Base-by-base conservation (phyloP, 768 basidiomycete species). In the Phylloporus sp. region DNA sequence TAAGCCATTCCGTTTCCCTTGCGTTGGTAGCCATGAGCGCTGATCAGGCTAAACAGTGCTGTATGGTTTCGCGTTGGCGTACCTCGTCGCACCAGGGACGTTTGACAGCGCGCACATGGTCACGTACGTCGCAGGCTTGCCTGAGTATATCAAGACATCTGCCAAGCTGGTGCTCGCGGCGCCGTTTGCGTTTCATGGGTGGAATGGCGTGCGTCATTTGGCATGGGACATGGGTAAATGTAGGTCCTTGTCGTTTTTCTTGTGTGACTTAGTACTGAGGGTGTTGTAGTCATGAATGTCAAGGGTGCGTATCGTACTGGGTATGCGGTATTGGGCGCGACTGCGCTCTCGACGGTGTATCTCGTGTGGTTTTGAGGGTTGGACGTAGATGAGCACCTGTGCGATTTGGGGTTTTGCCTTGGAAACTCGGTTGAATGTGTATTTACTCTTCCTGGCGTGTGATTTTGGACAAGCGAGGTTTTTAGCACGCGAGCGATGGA, bases 121-220 rank as follows among this genome's bases (percentile, higher is more conserved):
- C 52, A 85, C 87, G 58, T 65, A 84, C 52, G 82, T 87, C 45
- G 76, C 80, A 15, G 75, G 78, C 22, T 74, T 94, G 13, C 95
- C 95, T 9, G 83, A 84, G 20, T 81, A 79, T 53, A 75, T 86
- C 59, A 95, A 95, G 72, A 80, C 83, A 52, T 71, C 80, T 10
- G 84, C 80, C 46, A 97, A 97, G 72, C 72, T 81, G 24, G 61
- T 91, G 54, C 80, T 97, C 40, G 93, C 92, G 12, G 77, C 81
- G 4, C 91, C 95, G 1, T 95, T 97, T 69, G 81, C 90, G 15
- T 97, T 86, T 81, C 95, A 98, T 73, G 80, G 82, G 8, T 77
- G 84, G 70, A 97, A 97, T 70, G 95, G 95, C 4, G 55, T 97
- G 54, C 81, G 95, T 36, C 95, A 98, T 76, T 73, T 98, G 61